Percentiles rank a stretch among this genome's conserved stretches.
These are phyloP conservation scores for California macrophylla DNA, from an alignment of 441 rosid genomes.

Conservation along the genomic window DNA sequence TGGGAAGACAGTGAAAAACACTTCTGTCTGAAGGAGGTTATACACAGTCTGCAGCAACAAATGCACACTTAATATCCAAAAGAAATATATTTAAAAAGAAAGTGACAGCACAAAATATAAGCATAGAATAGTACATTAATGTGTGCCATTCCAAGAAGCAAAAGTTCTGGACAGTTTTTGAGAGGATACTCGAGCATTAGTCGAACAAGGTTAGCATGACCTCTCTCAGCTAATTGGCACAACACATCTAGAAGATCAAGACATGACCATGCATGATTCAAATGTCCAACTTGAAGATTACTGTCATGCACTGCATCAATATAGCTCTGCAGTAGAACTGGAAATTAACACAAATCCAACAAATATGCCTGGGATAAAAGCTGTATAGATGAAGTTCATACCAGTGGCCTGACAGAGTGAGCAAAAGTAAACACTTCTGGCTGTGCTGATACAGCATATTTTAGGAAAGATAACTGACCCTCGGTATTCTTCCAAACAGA, in stretches of 20 bases:
- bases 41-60: conserved; percentile 68
- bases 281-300: conserved; percentile 59
- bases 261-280: conserved; percentile 84
- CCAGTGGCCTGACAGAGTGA: conserved; percentile 78
- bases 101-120: conserved; percentile 5
- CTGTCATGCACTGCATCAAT: conserved; percentile 57
- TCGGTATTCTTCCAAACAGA: conserved; percentile 77
- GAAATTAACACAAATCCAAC: conserved; percentile 17
- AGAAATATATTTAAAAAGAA: neutral
- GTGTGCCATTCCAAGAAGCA: conserved; percentile 83
- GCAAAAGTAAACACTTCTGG: conserved; percentile 86
- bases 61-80: conserved; percentile 17
- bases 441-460: conserved; percentile 63
- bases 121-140: conserved; percentile 41
- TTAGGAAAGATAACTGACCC: conserved; percentile 84
- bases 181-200: conserved; percentile 76
- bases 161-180: conserved; percentile 70
- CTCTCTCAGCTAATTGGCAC: conserved; percentile 86
- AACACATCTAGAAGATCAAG: conserved; percentile 80
- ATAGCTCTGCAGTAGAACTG: conserved; percentile 42
- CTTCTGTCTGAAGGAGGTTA: conserved; percentile 72
- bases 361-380: conserved; percentile 11
- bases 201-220: conserved; percentile 55
- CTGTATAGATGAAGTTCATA: conserved; percentile 27
- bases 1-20: conserved; percentile 58